Evolutionary conservation across 805 yeast species (phyloP), one percentile per base, ranked within the genome.

Genomic region (Torulaspora franciscae): DNA sequence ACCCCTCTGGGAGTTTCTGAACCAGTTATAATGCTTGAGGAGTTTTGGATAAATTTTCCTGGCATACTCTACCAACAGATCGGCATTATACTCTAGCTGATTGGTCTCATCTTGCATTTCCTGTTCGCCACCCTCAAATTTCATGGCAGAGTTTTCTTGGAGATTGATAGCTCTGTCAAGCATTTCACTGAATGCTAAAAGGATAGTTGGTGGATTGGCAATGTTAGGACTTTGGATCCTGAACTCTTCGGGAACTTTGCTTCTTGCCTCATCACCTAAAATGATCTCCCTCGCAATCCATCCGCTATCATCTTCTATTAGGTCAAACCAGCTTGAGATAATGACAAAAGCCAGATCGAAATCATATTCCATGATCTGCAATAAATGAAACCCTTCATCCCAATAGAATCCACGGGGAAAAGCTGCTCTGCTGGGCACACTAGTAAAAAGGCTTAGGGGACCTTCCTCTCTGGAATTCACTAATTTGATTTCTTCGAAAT

Each of bases 241-340:
- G 62, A 91, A 91, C 50, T 84, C 86, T 6, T 62, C 69, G 0
- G 98, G 98, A 4, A 93, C 98, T 57, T 84, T 80, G 36, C 84
- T 75, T 60, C 98, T 77, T 30, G 91, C 89, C 62, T 93, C 98
- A 6, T 80, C 81, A 1, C 99, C 99, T 36, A 93, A 71, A 25
- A 93, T 91, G 57, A 88, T 95, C 62, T 93, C 99, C 50, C 99
- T 76, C 1, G 96, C 96, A 54, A 93, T 85, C 97, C 98, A 93
- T 0, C 99, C 99, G 50, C 84, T 82, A 15, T 62, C 61, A 1
- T 82, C 85, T 62, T 91, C 96, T 49, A 89, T 86, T 32, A 86
- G 66, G 29, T 74, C 65, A 61, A 91, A 86, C 99, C 99, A 93
- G 41, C 95, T 85, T 58, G 81, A 75, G 46, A 90, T 61, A 13